phyloP scores from a whole-genome alignment of 768 basidiomycete species.

The Imleria badia region DNA sequence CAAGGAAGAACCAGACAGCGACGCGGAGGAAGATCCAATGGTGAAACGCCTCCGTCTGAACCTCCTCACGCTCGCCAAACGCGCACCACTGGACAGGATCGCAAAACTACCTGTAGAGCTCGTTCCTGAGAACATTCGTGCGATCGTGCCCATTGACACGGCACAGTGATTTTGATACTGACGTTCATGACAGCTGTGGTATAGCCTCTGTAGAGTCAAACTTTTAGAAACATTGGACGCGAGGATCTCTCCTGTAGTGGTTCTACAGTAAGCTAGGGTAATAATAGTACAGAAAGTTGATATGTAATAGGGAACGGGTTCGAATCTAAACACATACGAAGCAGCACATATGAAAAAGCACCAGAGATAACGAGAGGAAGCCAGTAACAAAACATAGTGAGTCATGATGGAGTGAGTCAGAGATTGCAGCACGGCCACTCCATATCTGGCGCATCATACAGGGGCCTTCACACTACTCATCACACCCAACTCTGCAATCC shows the following conservation, averaged over 20 bases:
- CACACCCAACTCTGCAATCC: too few relatives aligned
- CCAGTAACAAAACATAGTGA: too few relatives aligned
- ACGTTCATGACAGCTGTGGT: too few relatives aligned
- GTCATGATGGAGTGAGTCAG: too few relatives aligned
- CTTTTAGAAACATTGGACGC: conserved; percentile 5
- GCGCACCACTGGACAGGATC: conserved; percentile 73
- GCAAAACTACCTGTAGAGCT: conserved; percentile 61
- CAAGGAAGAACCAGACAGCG: neutral
- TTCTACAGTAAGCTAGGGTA: conserved; percentile 15
- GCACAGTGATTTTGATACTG: too few relatives aligned
- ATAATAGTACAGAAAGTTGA: conserved; percentile 15
- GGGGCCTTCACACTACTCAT: too few relatives aligned
- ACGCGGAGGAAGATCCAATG: conserved; percentile 44
- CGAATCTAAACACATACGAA: too few relatives aligned
- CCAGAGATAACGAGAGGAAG: too few relatives aligned
- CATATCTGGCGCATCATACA: too few relatives aligned
- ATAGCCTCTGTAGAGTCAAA: neutral
- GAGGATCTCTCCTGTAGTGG: conserved; percentile 1
- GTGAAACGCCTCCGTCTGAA: conserved; percentile 66
- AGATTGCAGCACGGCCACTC: too few relatives aligned
- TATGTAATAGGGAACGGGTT: too few relatives aligned
- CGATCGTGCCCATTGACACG: conserved; percentile 53
- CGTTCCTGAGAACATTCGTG: conserved; percentile 64
- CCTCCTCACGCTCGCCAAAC: conserved; percentile 72
- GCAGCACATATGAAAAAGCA: too few relatives aligned